A percentile compares a stretch with the other conserved stretches of the same genome.
These are phyloP conservation scores for Grosmannia serpens DNA, from an alignment of 2,329 filamentous ascomycete genomes.

Conservation along the genomic window DNA sequence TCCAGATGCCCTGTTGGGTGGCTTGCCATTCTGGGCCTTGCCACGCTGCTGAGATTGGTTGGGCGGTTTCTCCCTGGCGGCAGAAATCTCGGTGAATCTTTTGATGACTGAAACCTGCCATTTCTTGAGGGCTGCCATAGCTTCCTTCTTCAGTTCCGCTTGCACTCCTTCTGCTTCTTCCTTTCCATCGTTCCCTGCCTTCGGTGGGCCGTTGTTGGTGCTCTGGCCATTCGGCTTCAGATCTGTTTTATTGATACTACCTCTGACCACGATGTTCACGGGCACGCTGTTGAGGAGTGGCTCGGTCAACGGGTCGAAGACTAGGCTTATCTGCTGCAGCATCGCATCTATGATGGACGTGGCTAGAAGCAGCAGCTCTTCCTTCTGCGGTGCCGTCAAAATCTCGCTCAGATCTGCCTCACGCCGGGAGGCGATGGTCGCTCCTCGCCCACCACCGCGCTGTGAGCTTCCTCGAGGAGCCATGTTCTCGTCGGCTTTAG, in stretches of 20 bases:
- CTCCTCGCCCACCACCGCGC: slow-evolving; percentile 4
- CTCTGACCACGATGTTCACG: background rate
- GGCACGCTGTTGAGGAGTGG: slow-evolving; percentile 9
- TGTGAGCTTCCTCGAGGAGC: slow-evolving; percentile 6
- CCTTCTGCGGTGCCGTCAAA: slow-evolving; percentile 35
- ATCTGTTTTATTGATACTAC: background rate
- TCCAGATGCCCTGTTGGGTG: background rate
- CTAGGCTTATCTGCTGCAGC: slow-evolving; percentile 36
- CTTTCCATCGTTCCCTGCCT: slow-evolving; percentile 33
- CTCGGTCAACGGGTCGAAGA: slow-evolving; percentile 28
- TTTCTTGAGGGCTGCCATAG: slow-evolving; percentile 61
- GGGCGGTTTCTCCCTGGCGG: slow-evolving; percentile 29
- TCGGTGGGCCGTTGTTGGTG: background rate
- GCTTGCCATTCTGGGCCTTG: background rate
- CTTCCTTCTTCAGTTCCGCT: slow-evolving; percentile 55
- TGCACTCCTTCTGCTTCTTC: slow-evolving; percentile 44
- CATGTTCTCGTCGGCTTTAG: slow-evolving; percentile 4
- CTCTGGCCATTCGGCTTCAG: background rate
- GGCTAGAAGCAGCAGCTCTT: slow-evolving; percentile 40
- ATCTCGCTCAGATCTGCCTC: slow-evolving; percentile 40
- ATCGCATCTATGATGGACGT: slow-evolving; percentile 43
- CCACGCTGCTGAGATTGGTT: slow-evolving; percentile 14
- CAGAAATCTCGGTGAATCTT: slow-evolving; percentile 57
- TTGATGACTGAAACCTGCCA: slow-evolving; percentile 65
- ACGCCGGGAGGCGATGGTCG: slow-evolving; percentile 22